Evolutionary conservation across 208 protist species (phyloP).

Genomic region (Leishmania arabica): DNA sequence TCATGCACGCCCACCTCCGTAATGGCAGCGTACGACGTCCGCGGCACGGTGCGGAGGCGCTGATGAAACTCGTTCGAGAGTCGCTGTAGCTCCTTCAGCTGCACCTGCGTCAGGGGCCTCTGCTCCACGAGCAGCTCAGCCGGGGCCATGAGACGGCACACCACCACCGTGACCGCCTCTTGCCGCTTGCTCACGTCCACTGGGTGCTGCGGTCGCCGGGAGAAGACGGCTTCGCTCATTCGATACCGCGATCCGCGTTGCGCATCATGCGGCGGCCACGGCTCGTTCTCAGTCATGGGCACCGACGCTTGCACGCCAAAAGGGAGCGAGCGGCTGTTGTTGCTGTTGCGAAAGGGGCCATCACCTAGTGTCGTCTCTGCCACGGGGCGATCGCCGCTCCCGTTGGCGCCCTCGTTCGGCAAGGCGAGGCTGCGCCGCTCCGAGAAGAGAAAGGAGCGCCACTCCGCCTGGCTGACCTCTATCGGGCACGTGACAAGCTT

Average conservation of each 20-base stretch:
- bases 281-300: not conserved
- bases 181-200: constrained; percentile 14
- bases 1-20: constrained; percentile 25
- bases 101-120: not conserved
- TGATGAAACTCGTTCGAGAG: constrained; percentile 21
- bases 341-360: not conserved
- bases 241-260: not conserved
- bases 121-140: constrained; percentile 1
- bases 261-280: not conserved
- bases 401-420: not conserved
- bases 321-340: not conserved
- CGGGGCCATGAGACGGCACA: constrained; percentile 22
- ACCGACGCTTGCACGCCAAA: not conserved
- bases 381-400: not conserved
- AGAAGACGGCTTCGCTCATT: constrained; percentile 2
- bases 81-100: constrained; percentile 17
- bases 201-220: constrained; percentile 16
- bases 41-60: constrained; percentile 17
- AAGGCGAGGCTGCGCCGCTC: constrained; percentile 1
- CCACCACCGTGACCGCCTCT: constrained; percentile 30
- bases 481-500: constrained; percentile 2
- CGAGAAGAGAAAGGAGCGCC: constrained; percentile 8
- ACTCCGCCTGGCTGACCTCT: constrained; percentile 11
- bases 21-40: constrained; percentile 6
- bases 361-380: not conserved